A percentile compares a stretch with the other conserved stretches of the same genome.
Conservation (phyloP, 1,284 basidiomycete genomes). For the Gomphus bonarii region DNA sequence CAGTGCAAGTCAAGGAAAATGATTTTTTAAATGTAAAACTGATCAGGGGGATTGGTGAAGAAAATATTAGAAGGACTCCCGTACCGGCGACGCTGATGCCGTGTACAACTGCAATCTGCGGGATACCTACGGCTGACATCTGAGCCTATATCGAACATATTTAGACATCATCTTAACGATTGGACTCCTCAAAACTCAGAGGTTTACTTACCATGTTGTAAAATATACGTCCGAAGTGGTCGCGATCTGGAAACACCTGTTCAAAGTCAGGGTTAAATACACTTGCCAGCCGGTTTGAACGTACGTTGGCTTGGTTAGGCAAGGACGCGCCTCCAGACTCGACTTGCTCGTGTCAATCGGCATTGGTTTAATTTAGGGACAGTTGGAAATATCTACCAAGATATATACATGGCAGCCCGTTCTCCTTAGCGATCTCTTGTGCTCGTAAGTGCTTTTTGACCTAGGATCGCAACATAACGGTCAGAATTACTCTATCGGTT, state of each 20-base stretch:
- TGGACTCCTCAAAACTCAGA: neutral
- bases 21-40: constrained; percentile 3
- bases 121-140: constrained; percentile 84
- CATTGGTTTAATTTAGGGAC: neutral
- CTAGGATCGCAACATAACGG: constrained; percentile 23
- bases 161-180: neutral
- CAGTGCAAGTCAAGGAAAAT: neutral
- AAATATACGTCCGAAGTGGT: constrained; percentile 94
- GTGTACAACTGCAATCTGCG: constrained; percentile 88
- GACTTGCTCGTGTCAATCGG: constrained; percentile 28
- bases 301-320: constrained; percentile 84
- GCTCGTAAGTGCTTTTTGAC: constrained; percentile 95
- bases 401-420: constrained; percentile 87
- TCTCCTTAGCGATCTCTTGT: constrained; percentile 87
- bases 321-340: constrained; percentile 92
- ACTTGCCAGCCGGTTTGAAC: neutral
- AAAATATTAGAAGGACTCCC: neutral
- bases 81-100: constrained; percentile 80
- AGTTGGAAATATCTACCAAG: constrained; percentile 44
- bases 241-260: constrained; percentile 73
- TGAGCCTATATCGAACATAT: constrained; percentile 33
- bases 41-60: neutral
- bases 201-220: constrained; percentile 76
- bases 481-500: neutral
- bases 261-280: neutral